phyloP scores from a whole-genome alignment of 345 rosid genomes.

The Lenwebbia sp. region DNA sequence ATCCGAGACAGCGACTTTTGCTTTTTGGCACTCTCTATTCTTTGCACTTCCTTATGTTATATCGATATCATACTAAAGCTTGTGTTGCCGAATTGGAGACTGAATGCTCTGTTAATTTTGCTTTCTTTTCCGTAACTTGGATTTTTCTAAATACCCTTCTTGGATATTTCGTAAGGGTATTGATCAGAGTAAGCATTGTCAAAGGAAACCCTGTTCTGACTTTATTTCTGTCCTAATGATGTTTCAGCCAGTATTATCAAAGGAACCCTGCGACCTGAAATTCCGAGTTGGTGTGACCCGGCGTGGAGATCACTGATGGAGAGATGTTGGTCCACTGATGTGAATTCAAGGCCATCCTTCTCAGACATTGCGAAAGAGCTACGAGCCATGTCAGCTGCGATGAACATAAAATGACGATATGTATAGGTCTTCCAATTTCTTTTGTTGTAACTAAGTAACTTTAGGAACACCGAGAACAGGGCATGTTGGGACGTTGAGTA shows the following conservation, averaged over 20 bases:
- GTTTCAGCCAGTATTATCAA: constrained; percentile 27
- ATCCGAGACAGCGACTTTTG: not conserved
- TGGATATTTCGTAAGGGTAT: not conserved
- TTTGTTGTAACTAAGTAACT: not conserved
- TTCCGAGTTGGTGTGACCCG: constrained; percentile 33
- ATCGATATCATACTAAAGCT: not conserved
- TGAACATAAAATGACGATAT: constrained; percentile 14
- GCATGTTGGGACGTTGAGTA: not conserved
- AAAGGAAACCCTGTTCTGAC: not conserved
- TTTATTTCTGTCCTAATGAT: not conserved
- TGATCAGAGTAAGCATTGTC: not conserved
- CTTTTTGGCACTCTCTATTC: not conserved
- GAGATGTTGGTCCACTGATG: constrained; percentile 39
- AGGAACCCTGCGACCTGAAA: constrained; percentile 21
- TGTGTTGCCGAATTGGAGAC: not conserved
- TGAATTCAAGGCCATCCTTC: constrained; percentile 32
- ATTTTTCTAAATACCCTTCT: not conserved
- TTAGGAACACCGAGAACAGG: not conserved
- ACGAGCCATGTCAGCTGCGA: constrained; percentile 20
- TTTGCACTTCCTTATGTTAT: not conserved
- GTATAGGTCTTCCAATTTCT: not conserved
- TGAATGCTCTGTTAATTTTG: not conserved
- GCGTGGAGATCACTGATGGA: constrained; percentile 42
- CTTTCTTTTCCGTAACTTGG: not conserved
- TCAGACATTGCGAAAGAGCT: constrained; percentile 26